Conservation (phyloP, 805 yeast genomes). For the Metschnikowia koreensis region DNA sequence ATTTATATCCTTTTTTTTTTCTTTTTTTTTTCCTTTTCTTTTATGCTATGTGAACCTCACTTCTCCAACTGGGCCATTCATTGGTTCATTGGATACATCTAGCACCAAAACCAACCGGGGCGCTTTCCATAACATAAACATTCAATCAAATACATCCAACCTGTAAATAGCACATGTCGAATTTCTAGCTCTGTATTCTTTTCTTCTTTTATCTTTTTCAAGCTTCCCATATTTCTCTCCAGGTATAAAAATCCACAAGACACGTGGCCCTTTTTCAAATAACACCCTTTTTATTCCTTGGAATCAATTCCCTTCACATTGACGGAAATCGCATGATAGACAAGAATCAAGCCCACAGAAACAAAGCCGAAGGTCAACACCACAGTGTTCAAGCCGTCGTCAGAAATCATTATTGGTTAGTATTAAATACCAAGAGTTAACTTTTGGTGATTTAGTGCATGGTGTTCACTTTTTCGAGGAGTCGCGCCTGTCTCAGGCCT, state of each 20-base stretch:
- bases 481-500: neutral
- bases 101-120: too few species aligned
- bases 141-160: too few species aligned
- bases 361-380: slow-evolving; percentile 73
- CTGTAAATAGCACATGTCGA: too few species aligned
- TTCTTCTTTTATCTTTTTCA: neutral
- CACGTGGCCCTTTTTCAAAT: neutral
- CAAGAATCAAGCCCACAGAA: slow-evolving; percentile 66
- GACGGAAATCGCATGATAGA: slow-evolving; percentile 66
- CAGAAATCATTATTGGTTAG: slow-evolving; percentile 64
- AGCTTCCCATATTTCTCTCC: neutral
- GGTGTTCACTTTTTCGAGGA: slow-evolving; percentile 2
- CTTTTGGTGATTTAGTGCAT: neutral
- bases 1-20: too few species aligned
- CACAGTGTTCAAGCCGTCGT: slow-evolving; percentile 69
- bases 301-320: slow-evolving; percentile 30
- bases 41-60: too few species aligned
- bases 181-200: too few species aligned
- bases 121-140: too few species aligned
- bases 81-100: too few species aligned
- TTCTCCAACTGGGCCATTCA: too few species aligned
- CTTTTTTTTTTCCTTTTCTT: too few species aligned
- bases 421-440: neutral
- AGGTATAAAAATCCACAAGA: neutral
- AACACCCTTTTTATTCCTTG: neutral